Conservation (phyloP, 179 eudicot genomes). For the Patellifolia procumbens region DNA sequence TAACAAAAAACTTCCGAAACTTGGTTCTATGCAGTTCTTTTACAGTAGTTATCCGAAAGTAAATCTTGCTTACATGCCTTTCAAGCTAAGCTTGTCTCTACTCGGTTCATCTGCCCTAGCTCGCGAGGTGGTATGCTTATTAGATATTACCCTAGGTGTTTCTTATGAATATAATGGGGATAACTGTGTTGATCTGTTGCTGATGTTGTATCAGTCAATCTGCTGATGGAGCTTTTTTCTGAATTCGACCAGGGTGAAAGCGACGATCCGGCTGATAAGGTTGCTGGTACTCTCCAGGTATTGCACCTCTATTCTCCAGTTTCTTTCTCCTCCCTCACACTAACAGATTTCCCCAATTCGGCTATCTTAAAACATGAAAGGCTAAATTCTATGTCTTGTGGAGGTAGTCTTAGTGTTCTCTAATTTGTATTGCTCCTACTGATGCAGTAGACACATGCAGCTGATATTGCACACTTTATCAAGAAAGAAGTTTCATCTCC, state of each 20-base stretch:
- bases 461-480: conserved; percentile 80
- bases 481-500: conserved; percentile 47
- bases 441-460: conserved; percentile 91
- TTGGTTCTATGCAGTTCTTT: no score
- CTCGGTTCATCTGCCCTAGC: not conserved
- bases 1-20: not conserved
- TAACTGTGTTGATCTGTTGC: not conserved
- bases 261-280: conserved; percentile 64
- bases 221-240: conserved; percentile 15
- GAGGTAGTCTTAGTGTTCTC: conserved; percentile 19
- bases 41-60: no score
- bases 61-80: not conserved
- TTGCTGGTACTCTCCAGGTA: conserved; percentile 92
- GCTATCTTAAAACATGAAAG: not conserved
- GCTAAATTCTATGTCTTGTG: not conserved
- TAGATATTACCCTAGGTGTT: no score
- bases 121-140: no score
- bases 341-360: not conserved
- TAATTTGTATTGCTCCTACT: conserved; percentile 11
- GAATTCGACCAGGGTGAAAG: conserved; percentile 78
- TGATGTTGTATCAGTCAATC: not conserved
- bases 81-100: not conserved
- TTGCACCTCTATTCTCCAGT: not conserved
- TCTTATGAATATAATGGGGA: no score
- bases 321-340: not conserved